Evolutionary conservation across 345 rosid species (phyloP), one percentile per base, ranked within the genome.

Genomic region (Brassica rapa): DNA sequence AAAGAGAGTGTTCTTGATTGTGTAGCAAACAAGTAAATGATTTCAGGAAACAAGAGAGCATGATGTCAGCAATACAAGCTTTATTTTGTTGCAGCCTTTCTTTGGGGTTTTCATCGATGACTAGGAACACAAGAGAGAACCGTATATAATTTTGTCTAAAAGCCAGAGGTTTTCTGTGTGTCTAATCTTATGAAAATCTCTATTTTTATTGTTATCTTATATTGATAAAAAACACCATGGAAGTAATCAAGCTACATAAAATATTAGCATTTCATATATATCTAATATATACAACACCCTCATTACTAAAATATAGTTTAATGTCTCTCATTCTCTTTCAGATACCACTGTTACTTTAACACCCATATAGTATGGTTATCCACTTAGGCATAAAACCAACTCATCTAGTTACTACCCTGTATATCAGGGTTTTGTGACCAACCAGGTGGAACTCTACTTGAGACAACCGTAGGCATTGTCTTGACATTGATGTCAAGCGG

Each of bases 401-500:
- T 14, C 33, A 19, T 62, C 39, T 65, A 23, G 11, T 49, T 62
- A 77, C 33, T 62, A 77, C 33, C 30, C 19, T 75, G 71, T 55
- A 23, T 61, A 12, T 59, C 72, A 57, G 30, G 68, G 59, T 15
- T 66, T 64, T 80, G 73, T 16, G 79, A 60, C 84, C 88, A 85
- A 11, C 69, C 74, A 21, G 83, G 63, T 32, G 95, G 92, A 55
- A 80, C 68, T 43, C 92, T 80, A 16, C 57, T 76, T 0, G 90
- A 84, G 76, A 71, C 75, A 35, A 63, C 16, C 21, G 77, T 55
- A 7, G 97, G 96, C 83, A 86, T 72, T 27, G 82, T 62, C 24
- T 82, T 81, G 29, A 92, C 81, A 53, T 90, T 94, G 82, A 94
- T 83, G 75, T 90, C 90, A 33, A 88, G 76, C 0, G 97, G 97